phyloP scores from a whole-genome alignment of 805 yeast genomes.

The Pichia pseudocactophila region DNA sequence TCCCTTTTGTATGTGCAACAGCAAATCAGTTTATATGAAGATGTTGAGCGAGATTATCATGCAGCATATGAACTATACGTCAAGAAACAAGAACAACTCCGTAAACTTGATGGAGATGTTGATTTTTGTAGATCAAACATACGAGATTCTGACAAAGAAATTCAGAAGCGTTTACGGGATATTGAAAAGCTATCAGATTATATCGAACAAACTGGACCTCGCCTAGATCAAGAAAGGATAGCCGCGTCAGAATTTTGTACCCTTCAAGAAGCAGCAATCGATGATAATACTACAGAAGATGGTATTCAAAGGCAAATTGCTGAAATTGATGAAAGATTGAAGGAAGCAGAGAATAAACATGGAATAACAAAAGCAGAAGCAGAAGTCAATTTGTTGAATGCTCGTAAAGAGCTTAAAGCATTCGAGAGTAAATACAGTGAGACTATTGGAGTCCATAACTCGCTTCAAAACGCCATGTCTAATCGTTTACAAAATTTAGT shows the following conservation, averaged over 20 bases:
- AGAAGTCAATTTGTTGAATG: conserved; percentile 35
- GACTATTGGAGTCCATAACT: conserved; percentile 25
- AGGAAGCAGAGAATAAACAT: conserved; percentile 41
- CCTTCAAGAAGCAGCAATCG: conserved; percentile 35
- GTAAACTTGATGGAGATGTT: conserved; percentile 20
- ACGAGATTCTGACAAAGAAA: background rate
- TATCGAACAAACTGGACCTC: conserved; percentile 9
- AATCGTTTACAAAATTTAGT: conserved; percentile 36
- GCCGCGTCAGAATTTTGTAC: conserved; percentile 37
- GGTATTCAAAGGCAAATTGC: conserved; percentile 31
- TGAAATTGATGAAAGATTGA: conserved; percentile 37
- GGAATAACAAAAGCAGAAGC: conserved; percentile 53
- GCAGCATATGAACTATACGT: conserved; percentile 7
- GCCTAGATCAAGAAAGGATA: conserved; percentile 4
- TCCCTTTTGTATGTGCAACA: conserved; percentile 7
- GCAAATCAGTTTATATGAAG: conserved; percentile 11
- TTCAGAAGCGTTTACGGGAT: conserved; percentile 2
- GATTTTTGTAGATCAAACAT: conserved; percentile 7
- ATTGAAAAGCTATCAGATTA: conserved; percentile 22
- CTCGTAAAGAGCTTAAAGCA: conserved; percentile 34
- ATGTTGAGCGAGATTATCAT: conserved; percentile 9
- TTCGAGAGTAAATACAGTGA: conserved; percentile 33
- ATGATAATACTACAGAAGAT: conserved; percentile 35
- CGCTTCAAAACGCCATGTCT: conserved; percentile 30
- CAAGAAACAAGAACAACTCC: conserved; percentile 11